Conservation (phyloP, 352 stramenopile species). For the Phytophthora fragariae region DNA sequence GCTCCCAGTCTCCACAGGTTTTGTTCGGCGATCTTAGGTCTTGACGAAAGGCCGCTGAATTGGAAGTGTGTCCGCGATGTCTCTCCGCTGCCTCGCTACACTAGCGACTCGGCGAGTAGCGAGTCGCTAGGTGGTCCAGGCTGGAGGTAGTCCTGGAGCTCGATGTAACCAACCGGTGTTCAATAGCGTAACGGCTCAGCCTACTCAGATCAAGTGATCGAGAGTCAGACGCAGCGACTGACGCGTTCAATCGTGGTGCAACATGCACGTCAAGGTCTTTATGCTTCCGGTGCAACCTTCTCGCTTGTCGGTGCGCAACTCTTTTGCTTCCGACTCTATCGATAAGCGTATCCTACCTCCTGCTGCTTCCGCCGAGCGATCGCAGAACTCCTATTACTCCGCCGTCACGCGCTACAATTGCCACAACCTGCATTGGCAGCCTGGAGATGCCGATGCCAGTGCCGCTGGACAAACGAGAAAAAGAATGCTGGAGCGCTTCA, state of each 20-base stretch:
- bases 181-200: too few relatives aligned
- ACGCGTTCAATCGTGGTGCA: background rate
- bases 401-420: background rate
- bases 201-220: conserved; percentile 18
- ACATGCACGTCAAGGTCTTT: background rate
- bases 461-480: conserved; percentile 7
- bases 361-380: background rate
- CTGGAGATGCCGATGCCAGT: background rate
- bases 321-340: conserved; percentile 8
- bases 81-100: too few relatives aligned
- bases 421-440: background rate
- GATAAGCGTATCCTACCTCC: background rate
- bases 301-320: background rate
- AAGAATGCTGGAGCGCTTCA: conserved; percentile 4
- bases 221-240: conserved; percentile 6
- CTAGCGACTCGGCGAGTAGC: too few relatives aligned
- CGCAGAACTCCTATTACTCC: background rate
- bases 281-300: background rate
- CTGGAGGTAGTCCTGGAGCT: background rate
- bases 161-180: too few relatives aligned
- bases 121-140: too few relatives aligned
- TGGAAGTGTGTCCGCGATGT: too few relatives aligned
- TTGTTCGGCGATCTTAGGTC: too few relatives aligned
- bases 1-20: too few relatives aligned
- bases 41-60: too few relatives aligned